A percentile compares a stretch with the other conserved stretches of the same genome.
These are phyloP conservation scores for Neopestalotiopsis sp. DNA, from an alignment of 2,329 filamentous ascomycete genomes.

Conservation along the genomic window DNA sequence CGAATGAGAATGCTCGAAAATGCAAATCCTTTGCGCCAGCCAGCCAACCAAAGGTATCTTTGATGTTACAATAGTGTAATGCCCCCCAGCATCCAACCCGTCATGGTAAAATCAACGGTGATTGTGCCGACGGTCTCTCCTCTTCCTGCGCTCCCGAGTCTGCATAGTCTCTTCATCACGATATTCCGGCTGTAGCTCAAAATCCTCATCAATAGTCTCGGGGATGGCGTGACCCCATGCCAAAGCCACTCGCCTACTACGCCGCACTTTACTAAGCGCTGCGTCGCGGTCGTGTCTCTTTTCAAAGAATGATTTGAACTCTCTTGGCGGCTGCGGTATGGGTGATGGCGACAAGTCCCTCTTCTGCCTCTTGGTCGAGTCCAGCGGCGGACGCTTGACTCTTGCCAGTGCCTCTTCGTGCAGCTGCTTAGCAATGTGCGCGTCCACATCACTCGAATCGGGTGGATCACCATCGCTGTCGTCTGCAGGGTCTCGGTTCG, in stretches of 20 bases:
- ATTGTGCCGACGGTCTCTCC: conserved; percentile 62
- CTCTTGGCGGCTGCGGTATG: conserved; percentile 51
- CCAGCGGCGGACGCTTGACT: conserved; percentile 30
- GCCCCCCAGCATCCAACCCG: neutral
- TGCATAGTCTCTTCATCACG: conserved; percentile 60
- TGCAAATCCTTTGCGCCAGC: conserved; percentile 16
- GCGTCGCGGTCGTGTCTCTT: conserved; percentile 81
- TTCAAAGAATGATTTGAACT: conserved; percentile 86
- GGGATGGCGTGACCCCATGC: conserved; percentile 86
- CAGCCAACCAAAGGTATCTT: conserved; percentile 14
- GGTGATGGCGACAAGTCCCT: conserved; percentile 32
- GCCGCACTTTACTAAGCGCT: conserved; percentile 74
- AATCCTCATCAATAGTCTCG: conserved; percentile 72
- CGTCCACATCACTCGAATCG: conserved; percentile 73
- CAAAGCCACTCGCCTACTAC: conserved; percentile 70
- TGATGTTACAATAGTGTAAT: neutral
- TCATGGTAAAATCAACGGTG: conserved; percentile 34
- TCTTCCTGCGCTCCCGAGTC: conserved; percentile 65
- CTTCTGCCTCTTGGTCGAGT: conserved; percentile 25
- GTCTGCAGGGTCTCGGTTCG: conserved; percentile 33
- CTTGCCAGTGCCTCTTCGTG: conserved; percentile 66
- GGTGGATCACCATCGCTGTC: conserved; percentile 57
- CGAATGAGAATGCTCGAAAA: neutral
- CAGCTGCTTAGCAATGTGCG: conserved; percentile 74
- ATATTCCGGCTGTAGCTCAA: conserved; percentile 73